Evolutionary conservation across 441 rosid species (phyloP).

Genomic region (Corymbia citriodora): DNA sequence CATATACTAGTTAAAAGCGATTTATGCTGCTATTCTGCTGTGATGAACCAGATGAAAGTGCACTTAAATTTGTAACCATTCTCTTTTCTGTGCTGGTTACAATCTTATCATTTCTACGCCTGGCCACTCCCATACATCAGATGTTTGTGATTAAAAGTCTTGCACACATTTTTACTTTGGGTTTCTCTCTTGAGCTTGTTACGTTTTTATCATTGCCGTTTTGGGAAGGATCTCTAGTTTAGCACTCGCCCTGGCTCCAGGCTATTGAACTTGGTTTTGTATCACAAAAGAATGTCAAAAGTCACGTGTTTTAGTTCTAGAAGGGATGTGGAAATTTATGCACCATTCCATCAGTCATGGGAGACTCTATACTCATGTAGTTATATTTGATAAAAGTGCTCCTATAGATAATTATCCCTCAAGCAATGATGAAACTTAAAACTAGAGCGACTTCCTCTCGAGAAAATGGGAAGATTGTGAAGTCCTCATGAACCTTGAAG

Average conservation of each 20-base stretch:
- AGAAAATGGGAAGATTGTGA: not conserved
- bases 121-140: rapidly evolving
- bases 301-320: not conserved
- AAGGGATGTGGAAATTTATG: not conserved
- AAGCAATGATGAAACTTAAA: not conserved
- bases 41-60: not conserved
- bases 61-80: no score
- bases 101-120: not conserved
- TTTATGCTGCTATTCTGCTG: not conserved
- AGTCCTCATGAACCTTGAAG: not conserved
- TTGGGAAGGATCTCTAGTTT: not conserved
- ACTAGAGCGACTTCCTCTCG: not conserved
- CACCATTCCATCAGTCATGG: not conserved
- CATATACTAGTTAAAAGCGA: not conserved
- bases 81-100: not conserved
- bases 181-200: not conserved
- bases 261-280: not conserved
- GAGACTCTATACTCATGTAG: not conserved
- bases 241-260: not conserved
- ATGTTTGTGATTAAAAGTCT: not conserved
- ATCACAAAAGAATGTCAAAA: not conserved
- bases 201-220: not conserved
- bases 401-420: not conserved
- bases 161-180: not conserved
- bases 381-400: not conserved